phyloP scores from a whole-genome alignment of 73 alveolate genomes.

The Effrenium voratum region DNA sequence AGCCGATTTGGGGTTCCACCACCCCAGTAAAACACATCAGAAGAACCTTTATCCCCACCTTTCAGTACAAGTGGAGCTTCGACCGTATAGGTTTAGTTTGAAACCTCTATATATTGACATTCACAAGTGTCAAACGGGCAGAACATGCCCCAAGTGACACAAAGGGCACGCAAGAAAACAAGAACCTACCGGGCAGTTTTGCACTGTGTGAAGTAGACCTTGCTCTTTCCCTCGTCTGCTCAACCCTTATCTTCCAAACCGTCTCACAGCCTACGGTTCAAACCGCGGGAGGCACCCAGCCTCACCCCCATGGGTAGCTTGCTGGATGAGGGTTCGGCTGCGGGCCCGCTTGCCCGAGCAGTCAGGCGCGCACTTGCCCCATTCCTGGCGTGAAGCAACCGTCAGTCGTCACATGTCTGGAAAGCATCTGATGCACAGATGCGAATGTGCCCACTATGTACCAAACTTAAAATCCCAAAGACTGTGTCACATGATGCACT shows the following conservation, averaged over 20 bases:
- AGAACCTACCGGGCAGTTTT: neutral
- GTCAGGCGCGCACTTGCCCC: slow-evolving; percentile 67
- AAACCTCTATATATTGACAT: neutral
- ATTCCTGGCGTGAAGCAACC: slow-evolving; percentile 35
- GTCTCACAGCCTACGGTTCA: neutral
- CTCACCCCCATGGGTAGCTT: slow-evolving; percentile 89
- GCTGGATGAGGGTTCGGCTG: slow-evolving; percentile 31
- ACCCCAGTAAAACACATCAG: too few species aligned
- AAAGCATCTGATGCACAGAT: neutral
- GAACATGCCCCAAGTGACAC: neutral
- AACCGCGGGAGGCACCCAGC: neutral
- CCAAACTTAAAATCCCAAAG: too few species aligned
- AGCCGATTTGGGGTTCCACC: too few species aligned
- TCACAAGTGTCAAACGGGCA: neutral
- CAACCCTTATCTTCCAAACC: too few species aligned
- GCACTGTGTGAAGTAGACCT: too few species aligned
- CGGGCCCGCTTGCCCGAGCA: slow-evolving; percentile 59
- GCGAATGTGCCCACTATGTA: too few species aligned
- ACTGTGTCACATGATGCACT: too few species aligned
- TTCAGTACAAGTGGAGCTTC: too few species aligned
- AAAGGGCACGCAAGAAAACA: neutral
- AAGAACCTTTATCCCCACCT: too few species aligned
- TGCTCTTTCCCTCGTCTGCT: too few species aligned
- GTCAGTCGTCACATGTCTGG: neutral
- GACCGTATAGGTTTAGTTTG: too few species aligned